phyloP scores from a whole-genome alignment of 176 grass and related monocot species.

The Eragrostis nindensis region DNA sequence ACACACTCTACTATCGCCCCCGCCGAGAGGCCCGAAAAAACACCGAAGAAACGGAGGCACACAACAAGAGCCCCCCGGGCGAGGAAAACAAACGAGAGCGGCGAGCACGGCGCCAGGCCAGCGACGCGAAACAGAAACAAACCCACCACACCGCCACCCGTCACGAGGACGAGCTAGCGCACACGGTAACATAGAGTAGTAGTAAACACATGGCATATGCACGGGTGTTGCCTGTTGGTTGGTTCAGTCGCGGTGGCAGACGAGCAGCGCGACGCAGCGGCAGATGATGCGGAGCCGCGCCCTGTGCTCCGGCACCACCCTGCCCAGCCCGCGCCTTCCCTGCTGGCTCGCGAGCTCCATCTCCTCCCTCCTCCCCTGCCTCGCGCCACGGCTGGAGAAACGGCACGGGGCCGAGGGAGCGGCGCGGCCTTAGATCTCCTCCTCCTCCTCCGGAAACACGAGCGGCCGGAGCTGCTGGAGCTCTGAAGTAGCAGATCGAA shows the following conservation, averaged over 20 bases:
- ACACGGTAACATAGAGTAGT: neutral
- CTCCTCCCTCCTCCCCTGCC: neutral
- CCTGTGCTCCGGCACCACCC: conserved; percentile 44
- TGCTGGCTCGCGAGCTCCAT: conserved; percentile 27
- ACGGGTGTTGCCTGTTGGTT: neutral
- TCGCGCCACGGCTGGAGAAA: neutral
- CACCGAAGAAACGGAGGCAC: neutral
- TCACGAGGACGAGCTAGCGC: neutral
- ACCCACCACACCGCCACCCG: neutral
- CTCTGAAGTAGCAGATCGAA: neutral
- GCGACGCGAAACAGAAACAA: neutral
- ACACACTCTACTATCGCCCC: neutral
- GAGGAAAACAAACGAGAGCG: conserved; percentile 12
- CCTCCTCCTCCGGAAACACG: neutral
- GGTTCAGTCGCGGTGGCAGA: conserved; percentile 44
- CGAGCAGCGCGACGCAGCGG: conserved; percentile 50
- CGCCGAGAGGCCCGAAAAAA: conserved; percentile 8
- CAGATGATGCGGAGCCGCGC: conserved; percentile 53
- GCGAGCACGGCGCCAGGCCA: neutral
- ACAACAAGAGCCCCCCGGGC: neutral
- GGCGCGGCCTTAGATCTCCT: no score
- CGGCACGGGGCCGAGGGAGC: no score
- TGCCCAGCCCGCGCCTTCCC: conserved; percentile 24
- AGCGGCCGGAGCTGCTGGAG: neutral
- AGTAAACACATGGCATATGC: neutral